Percentiles rank a stretch among this genome's conserved stretches.
Evolutionary conservation across 2,329 filamentous ascomycete genomes (phyloP).

Genomic region (Cladosporium sp.): DNA sequence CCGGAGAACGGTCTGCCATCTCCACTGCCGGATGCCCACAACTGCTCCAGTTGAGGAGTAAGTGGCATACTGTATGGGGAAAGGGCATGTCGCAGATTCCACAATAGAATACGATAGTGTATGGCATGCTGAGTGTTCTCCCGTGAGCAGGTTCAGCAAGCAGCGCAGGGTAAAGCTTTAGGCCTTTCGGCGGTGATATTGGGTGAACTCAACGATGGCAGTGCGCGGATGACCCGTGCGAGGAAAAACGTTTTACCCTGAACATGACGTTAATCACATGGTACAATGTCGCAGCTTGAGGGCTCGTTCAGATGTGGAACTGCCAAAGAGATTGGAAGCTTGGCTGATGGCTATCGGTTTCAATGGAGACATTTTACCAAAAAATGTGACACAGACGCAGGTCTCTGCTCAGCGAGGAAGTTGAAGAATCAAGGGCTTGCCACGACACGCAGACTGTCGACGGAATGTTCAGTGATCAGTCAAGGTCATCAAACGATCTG

Average conservation of each 20-base stretch:
- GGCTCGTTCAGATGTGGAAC: background rate
- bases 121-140: constrained; percentile 7
- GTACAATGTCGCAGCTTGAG: background rate
- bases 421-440: background rate
- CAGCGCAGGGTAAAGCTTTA: constrained; percentile 1
- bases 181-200: background rate
- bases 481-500: background rate
- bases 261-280: background rate
- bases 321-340: background rate
- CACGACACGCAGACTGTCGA: background rate
- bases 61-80: background rate
- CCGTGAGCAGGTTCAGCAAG: background rate
- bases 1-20: constrained; percentile 13
- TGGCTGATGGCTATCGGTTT: background rate
- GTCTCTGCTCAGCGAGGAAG: background rate
- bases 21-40: constrained; percentile 13
- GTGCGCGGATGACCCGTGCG: constrained; percentile 1
- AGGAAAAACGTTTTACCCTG: constrained; percentile 10
- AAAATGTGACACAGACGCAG: background rate
- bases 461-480: background rate
- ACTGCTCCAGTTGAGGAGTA: constrained; percentile 9
- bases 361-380: too few species aligned
- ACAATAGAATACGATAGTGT: constrained; percentile 5
- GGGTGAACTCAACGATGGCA: background rate
- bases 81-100: constrained; percentile 12